Evolutionary conservation across 129 eudicot species (phyloP), one percentile per base, ranked within the genome.

Genomic region (Chrysanthemum lavandulifolium): DNA sequence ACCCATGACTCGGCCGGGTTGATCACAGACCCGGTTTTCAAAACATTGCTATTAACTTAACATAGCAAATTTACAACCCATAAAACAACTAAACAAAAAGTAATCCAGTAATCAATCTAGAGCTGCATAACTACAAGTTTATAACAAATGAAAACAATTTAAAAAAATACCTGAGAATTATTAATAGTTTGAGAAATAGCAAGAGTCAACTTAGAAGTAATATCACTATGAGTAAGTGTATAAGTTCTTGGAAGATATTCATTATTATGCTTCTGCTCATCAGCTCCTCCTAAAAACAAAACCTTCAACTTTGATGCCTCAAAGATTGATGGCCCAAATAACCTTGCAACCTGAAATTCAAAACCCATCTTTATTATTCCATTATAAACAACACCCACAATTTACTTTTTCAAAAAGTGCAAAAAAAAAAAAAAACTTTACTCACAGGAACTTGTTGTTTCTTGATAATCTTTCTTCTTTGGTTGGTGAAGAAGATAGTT

Each of bases 301-400:
- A 92, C 94, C 81, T 92, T 89, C 62, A 92, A 66, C 65, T 92
- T 88, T 40, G 97, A 85, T 70, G 93, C 93, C 75, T 92, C 97
- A 83, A 92, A 92, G 31, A 83, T 86, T 23, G 96, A 87, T 47
- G 93, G 94, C 81, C 96, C 97, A 82, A 92, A 92, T 63, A 92
- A 81, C 69, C 97, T 88, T 14, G 96, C 96, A 71, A 88, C 93
- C 97, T 88, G 80, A 60, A 69, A 58, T 47, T 60, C 49, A 19
- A 79, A 57, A 71, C 56, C 69, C 74, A 76, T 36, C 65, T 33
- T 68, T 43, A 43, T 59, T 25, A 73, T n/a, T 56, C 3, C 51
- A 63, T 21, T 19, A 53, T 18, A 69, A 48, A 13, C 62, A 36
- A 21, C 27, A 65, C 72, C 45, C 16, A 61, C 2, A 2, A 10